Evolutionary conservation across 306 rosid genomes (phyloP).

Genomic region (Geum urbanum): DNA sequence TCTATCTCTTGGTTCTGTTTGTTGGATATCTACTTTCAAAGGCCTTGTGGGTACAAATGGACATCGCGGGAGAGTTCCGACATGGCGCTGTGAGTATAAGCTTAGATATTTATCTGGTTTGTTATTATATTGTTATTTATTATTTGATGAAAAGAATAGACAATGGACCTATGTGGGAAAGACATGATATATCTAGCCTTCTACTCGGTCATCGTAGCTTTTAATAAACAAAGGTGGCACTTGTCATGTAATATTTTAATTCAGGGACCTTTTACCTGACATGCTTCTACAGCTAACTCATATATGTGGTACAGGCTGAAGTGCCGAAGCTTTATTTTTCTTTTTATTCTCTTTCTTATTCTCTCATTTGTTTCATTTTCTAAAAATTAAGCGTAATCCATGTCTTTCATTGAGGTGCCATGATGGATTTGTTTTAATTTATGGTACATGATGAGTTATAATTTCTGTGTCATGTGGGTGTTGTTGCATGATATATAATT

Average conservation of each 20-base stretch:
- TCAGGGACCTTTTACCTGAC: background rate
- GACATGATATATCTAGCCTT: background rate
- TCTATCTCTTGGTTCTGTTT: conserved; percentile 56
- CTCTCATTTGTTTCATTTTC: background rate
- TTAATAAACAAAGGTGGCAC: background rate
- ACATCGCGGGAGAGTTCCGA: conserved; percentile 55
- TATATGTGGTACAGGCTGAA: background rate
- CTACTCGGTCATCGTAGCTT: background rate
- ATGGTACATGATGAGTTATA: too few species aligned
- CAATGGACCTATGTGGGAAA: background rate
- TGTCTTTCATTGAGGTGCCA: background rate
- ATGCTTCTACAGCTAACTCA: background rate
- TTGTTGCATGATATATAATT: too few species aligned
- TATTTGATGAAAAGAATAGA: background rate
- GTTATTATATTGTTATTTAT: background rate
- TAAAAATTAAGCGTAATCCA: background rate
- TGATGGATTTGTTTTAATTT: too few species aligned
- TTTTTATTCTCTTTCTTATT: background rate
- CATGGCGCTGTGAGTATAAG: conserved; percentile 64
- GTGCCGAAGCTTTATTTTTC: too few species aligned
- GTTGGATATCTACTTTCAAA: conserved; percentile 54
- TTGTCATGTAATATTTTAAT: background rate
- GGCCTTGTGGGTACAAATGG: conserved; percentile 87
- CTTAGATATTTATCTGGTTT: background rate
- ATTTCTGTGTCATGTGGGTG: too few species aligned